A percentile compares a stretch with the other conserved stretches of the same genome.
These are phyloP conservation scores for Phialophora expanda DNA, from an alignment of 2,329 filamentous ascomycete genomes.

Conservation along the genomic window DNA sequence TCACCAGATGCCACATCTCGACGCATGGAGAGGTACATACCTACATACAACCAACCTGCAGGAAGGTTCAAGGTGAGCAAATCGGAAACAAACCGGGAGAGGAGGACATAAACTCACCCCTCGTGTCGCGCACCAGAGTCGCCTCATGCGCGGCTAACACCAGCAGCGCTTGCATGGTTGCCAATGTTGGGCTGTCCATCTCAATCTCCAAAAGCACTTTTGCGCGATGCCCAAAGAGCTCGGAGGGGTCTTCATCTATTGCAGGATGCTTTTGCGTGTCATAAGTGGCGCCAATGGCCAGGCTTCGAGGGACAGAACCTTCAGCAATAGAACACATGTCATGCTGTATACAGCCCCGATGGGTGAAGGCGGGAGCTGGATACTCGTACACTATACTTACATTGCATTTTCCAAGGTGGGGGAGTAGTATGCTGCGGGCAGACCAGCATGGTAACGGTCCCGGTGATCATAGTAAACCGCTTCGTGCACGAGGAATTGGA, in stretches of 20 bases:
- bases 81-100: background rate
- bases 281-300: constrained; percentile 16
- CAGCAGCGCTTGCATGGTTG: constrained; percentile 55
- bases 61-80: background rate
- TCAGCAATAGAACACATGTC: too few relatives aligned
- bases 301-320: background rate
- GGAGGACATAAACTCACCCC: constrained; percentile 48
- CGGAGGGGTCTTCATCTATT: constrained; percentile 9
- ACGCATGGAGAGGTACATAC: background rate
- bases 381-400: too few relatives aligned
- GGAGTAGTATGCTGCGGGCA: too few relatives aligned
- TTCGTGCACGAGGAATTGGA: too few relatives aligned
- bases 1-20: too few relatives aligned
- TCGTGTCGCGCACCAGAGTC: constrained; percentile 51
- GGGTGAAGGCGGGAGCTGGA: too few relatives aligned
- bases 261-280: background rate
- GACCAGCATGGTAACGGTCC: too few relatives aligned
- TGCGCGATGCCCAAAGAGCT: constrained; percentile 46
- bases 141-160: constrained; percentile 55
- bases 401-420: too few relatives aligned
- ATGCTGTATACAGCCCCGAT: too few relatives aligned
- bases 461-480: too few relatives aligned
- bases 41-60: constrained; percentile 19
- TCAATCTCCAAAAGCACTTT: constrained; percentile 55
- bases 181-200: constrained; percentile 54